phyloP scores from a whole-genome alignment of 345 rosid species.

The Eucalyptus leucophloia region DNA sequence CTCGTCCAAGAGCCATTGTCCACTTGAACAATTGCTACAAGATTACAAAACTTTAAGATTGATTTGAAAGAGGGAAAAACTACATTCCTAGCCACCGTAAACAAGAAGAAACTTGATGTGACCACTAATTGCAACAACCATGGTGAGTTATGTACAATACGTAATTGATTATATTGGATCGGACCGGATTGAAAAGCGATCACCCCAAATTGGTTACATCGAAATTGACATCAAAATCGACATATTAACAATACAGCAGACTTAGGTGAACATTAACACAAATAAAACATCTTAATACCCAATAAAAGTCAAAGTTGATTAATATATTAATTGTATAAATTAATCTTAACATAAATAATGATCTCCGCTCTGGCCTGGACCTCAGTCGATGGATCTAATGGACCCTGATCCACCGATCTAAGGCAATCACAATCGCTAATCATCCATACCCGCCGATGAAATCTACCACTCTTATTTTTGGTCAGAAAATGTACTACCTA shows the following conservation, averaged over 20 bases:
- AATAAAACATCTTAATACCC: neutral
- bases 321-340: neutral
- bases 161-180: too few species aligned
- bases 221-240: neutral
- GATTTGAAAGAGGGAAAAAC: too few species aligned
- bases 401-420: neutral
- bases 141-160: too few species aligned
- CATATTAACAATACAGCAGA: neutral
- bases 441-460: neutral
- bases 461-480: neutral
- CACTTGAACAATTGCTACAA: too few species aligned
- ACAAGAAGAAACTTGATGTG: too few species aligned
- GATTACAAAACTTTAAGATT: too few species aligned
- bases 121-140: too few species aligned
- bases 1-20: too few species aligned
- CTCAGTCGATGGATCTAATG: neutral
- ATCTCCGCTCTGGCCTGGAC: neutral
- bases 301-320: neutral
- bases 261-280: neutral
- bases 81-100: too few species aligned
- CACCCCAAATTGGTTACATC: fast-evolving
- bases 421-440: neutral
- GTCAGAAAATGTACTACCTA: neutral
- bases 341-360: neutral
- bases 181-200: fast-evolving